Evolutionary conservation across 345 rosid species (phyloP).

Genomic region (Cardiospermum halicacabum): DNA sequence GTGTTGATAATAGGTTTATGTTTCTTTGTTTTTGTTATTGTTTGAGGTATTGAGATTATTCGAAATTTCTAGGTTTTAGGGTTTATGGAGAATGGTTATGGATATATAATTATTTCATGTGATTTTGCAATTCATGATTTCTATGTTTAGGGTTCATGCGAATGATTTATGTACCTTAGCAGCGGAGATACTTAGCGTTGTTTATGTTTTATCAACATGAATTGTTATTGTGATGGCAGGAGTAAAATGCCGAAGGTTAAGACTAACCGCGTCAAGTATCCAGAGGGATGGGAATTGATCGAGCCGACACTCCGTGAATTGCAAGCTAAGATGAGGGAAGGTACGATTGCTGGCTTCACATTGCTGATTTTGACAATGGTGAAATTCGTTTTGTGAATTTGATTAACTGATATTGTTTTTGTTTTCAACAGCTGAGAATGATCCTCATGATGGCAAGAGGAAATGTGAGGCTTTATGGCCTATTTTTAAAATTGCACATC

Average conservation of each 20-base stretch:
- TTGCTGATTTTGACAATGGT: background rate
- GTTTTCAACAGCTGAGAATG: slow-evolving; percentile 59
- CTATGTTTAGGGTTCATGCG: too few species aligned
- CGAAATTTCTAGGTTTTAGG: too few species aligned
- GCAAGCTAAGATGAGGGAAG: slow-evolving; percentile 81
- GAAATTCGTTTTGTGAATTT: background rate
- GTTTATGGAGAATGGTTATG: too few species aligned
- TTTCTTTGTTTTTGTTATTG: too few species aligned
- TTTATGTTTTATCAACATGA: background rate
- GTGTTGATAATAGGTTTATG: too few species aligned
- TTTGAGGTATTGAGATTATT: too few species aligned
- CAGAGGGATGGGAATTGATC: slow-evolving; percentile 79
- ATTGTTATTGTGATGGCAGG: slow-evolving; percentile 16
- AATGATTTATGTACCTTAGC: too few species aligned
- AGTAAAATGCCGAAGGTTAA: slow-evolving; percentile 65
- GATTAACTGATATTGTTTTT: background rate
- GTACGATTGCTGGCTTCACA: slow-evolving; percentile 20
- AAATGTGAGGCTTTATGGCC: slow-evolving; percentile 81
- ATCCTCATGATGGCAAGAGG: slow-evolving; percentile 77
- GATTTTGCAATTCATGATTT: too few species aligned
- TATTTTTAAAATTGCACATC: slow-evolving; percentile 72
- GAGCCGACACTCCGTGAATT: slow-evolving; percentile 71
- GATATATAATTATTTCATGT: too few species aligned
- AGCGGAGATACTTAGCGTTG: too few species aligned
- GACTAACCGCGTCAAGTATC: slow-evolving; percentile 60